Base-by-base conservation (phyloP, 1,284 basidiomycete species). In the Bjerkandera adusta region DNA sequence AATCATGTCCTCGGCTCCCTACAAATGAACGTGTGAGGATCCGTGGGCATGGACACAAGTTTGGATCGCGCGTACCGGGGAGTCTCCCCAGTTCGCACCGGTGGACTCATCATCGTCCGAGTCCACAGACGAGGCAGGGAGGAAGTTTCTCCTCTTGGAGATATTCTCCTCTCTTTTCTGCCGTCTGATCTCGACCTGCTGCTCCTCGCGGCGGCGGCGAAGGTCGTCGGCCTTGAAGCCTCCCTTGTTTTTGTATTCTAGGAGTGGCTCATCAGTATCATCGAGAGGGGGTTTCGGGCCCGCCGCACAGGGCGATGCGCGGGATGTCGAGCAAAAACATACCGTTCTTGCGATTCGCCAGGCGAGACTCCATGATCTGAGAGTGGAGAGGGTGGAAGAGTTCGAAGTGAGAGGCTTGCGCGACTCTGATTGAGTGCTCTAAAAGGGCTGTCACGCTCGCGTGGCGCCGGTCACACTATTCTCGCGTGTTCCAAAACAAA, bases 81-180 rank as follows among this genome's bases (percentile, higher is more conserved):
- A 78, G 64, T 92, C 49, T 16, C 45, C 87, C 86, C 82, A 89
- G 65, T 64, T 76, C 62, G 75, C 76, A 63, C 79, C 70, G 55
- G 80, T 68, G 61, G 82, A 77, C 16, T 41, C 34, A 65, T 93
- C 87, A 60, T 95, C 89, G 79, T 95, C 92, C 38, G 92, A 94
- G 65, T 95, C 92, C 48, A 70, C 73, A 42, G 76, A 73, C 39
- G 81, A 66, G 18, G 82, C 76, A 29, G 89, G 84, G 56, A 91
- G 78, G 64, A 96, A 90, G 69, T 97, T 97, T 55, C 94, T 79
- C 67, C 94, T 82, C 78, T 97, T 97, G 54, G 94, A 90, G 52
- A 97, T 95, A 65, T 92, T 94, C 69, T 97, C 94, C 66, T 97
- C 94, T 58, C 95, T 81, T 75, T 97, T 97, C 73, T 94, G 91